phyloP scores from a whole-genome alignment of 345 rosid genomes.

The Atalantia buxifolia region DNA sequence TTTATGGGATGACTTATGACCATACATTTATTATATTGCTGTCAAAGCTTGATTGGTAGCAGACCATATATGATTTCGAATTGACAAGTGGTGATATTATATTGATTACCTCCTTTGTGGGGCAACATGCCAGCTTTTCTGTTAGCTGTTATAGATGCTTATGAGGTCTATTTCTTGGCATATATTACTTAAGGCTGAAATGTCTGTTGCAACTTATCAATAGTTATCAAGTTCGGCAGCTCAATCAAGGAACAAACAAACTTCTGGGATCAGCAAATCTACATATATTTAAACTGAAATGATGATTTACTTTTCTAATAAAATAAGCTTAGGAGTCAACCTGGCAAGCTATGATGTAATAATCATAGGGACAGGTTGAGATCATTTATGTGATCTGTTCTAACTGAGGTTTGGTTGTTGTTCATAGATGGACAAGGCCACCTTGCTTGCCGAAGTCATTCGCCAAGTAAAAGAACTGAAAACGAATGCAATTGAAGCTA shows the following conservation, averaged over 20 bases:
- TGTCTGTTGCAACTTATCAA: slow-evolving; percentile 4
- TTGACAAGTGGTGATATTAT: not conserved
- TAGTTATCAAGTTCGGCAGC: slow-evolving; percentile 1
- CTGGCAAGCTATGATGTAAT: not conserved
- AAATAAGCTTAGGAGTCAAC: not conserved
- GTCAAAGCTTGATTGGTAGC: slow-evolving; percentile 19
- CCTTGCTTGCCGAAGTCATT: slow-evolving; percentile 64
- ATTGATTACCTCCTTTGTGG: slow-evolving; percentile 1
- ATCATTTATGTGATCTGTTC: not conserved
- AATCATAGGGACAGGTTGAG: not conserved
- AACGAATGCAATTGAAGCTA: slow-evolving; percentile 39
- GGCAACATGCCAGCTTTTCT: slow-evolving; percentile 13
- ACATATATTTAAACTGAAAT: not conserved
- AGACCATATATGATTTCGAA: not conserved
- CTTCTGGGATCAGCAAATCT: not conserved
- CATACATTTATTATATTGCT: not conserved
- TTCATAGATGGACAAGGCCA: slow-evolving; percentile 69
- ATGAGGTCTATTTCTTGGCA: not conserved
- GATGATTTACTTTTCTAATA: not conserved
- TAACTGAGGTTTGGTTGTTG: not conserved
- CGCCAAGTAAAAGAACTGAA: slow-evolving; percentile 50
- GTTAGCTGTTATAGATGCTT: not conserved
- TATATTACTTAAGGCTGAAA: not conserved
- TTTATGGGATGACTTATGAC: not conserved
- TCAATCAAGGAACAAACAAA: slow-evolving; percentile 11